Evolutionary conservation across 2,329 filamentous ascomycete genomes (phyloP), one percentile per base, ranked within the genome.

Genomic region (Calcarisporium arbuscula): DNA sequence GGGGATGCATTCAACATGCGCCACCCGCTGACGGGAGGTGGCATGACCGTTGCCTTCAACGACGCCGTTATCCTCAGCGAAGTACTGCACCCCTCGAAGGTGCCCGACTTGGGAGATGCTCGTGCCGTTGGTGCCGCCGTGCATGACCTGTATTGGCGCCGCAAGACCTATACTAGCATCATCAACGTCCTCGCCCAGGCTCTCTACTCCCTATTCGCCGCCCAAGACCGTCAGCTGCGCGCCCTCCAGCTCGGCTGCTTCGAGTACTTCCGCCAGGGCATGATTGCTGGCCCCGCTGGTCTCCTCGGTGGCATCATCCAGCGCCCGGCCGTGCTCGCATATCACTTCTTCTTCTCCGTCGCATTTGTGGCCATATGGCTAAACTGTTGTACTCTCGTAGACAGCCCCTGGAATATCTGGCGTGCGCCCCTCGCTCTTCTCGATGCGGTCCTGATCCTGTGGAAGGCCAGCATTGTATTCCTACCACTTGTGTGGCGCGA

Each of bases 1-100:
- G 92, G 92, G 39, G 92, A 98, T 57, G 90, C 92, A 11, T 82
- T 94, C 72, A 98, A 98, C 67, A 98, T 98, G 92, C 85, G 92
- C n/a, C 92, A 98, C 62, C 92, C 92, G 2, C 72, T 98, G 10
- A 98, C 92, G 0, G 92, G 92, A 34, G 92, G 92, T 46, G 92
- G 92, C 49, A 98, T 98, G 92, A 96, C 90, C 0, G 92, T 96
- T 2, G 92, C 87, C 2, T 84, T 98, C 60, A 94, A 90, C 63
- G 92, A 98, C 54, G 89, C 85, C 2, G 73, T 92, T 9, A 62
- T 94, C 2, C 72, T 98, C 18, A 68, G 82, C 1, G 72, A 82
- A 8, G 67, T 95, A 16, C 74, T 98, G 2, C 69, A 76, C 23
- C 88, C 87, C 0, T 64, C 72, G 25, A 61, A 64, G 7, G 72